Base-by-base conservation (phyloP, 495 filamentous ascomycete species). In the Clavariopsis aquatica region DNA sequence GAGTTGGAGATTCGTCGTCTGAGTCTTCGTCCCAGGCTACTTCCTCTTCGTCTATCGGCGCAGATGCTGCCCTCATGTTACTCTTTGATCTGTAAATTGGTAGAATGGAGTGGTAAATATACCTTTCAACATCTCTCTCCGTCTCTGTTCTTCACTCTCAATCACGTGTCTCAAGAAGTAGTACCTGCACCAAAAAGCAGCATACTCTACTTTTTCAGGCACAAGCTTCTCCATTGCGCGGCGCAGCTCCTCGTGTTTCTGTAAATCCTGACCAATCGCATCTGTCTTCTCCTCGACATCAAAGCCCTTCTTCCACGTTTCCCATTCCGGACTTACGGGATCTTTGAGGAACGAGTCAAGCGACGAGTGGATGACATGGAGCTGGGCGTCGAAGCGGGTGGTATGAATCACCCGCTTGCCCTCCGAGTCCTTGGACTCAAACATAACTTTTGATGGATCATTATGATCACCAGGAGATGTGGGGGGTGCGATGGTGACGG, bases 181-280 rank as follows among this genome's bases (percentile, higher is more conserved):
- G 74, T 99, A 99, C 38, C 94, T 83, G 68, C 83, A 87, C 95
- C 95, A 99, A 75, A 98, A 99, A 49, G 87, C 84, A 15, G 78
- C 83, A 73, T 99, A 99, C 29, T 92, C 83, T 15, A 96, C 91
- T 66, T 83, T 83, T 77, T 92, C 92, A 19, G 94, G 95, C 22
- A 98, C 95, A 54, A 96, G 81, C 78, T 89, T 93, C 82, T 96
- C 95, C 94, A 97, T 98, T 4, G 93, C 92, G 43, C 83, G 75
- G 62, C 94, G 83, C 63, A 99, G 80, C 77, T 98, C 94, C 23
- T 88, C 86, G 69, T 96, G 96, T 66, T 89, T 91, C 61, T 93
- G 88, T 59, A 99, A 71, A 75, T 98, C 92, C 51, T 80, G 80
- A 55, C 86, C 84, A 62, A 99, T 94, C 55, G 87, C 87, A 51